Conservation (phyloP, 192 early-diverging fungal species). For the Tieghemiomyces parasiticus region DNA sequence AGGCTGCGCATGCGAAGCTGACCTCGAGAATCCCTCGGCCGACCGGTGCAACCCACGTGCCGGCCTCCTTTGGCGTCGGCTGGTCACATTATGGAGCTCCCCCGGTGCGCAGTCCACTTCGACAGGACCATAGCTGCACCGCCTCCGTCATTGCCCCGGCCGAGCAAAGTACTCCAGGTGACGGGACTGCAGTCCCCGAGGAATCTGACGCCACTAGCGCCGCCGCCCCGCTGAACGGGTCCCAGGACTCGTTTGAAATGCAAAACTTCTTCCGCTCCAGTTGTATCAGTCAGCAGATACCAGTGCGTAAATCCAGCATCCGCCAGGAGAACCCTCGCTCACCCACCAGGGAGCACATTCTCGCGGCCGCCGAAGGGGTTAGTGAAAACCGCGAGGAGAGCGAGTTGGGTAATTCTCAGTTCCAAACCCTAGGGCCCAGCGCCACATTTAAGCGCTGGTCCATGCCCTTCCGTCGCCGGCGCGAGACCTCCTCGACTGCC, state of each 20-base stretch:
- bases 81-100: neutral
- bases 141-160: neutral
- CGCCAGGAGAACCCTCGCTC: neutral
- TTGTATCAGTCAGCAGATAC: slow-evolving; percentile 3
- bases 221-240: neutral
- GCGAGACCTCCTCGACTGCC: neutral
- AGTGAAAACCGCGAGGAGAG: neutral
- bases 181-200: neutral
- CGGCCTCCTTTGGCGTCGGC: neutral
- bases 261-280: slow-evolving; percentile 12
- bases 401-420: too few relatives aligned
- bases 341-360: neutral
- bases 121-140: neutral
- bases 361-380: neutral
- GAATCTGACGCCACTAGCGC: neutral
- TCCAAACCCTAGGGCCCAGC: too few relatives aligned
- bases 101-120: neutral
- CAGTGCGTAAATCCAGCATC: neutral
- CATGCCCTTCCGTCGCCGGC: slow-evolving; percentile 9
- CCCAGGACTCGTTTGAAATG: slow-evolving; percentile 10
- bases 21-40: neutral
- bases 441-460: slow-evolving; percentile 5
- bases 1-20: slow-evolving; percentile 5
- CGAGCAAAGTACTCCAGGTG: too few relatives aligned
- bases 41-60: neutral